Evolutionary conservation across 2,329 filamentous ascomycete species (phyloP), one percentile per base, ranked within the genome.

Genomic region (Venturia nashicola): DNA sequence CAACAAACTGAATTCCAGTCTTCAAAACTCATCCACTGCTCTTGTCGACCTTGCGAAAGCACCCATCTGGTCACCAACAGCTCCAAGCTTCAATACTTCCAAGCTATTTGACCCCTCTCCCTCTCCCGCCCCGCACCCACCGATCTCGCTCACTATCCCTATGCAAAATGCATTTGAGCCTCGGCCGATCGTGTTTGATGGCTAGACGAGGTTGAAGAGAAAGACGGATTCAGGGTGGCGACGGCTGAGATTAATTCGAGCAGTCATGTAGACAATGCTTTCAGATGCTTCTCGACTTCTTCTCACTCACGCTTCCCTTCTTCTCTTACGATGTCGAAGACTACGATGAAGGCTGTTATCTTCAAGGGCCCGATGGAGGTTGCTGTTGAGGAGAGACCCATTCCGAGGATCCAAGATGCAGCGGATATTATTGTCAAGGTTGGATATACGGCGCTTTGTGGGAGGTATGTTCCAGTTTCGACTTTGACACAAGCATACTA

Each of bases 351-450:
- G 74, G 91, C 91, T 39, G 90, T 97, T 39, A 83, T 96, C 63
- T 95, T 96, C 77, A 87, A 93, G 67, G 90, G 88, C 2, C 87
- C 89, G 4, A 81, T 83, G 70, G 85, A 89, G 71, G 82, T 96
- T 63, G 86, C 83, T 0, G 76, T 97, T 64, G 88, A 96, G 76
- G 85, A 94, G 65, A 83, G 90, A 23, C 91, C 91, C 0, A 81
- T 93, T 14, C 92, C 92, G 1, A 82, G 84, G 68, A 81, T 96
- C 67, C 80, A 87, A 69, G 80, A 89, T 65, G 80, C 84, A 6
- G 83, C 81, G 64, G 92, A 96, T 72, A 83, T 93, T 65, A 86
- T 96, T 68, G 84, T 96, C 71, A 92, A 90, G 74, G 90, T 96
- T 23, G 82, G 85, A 66, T 89, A 89, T 69, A 89, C 91, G 34